These are phyloP conservation scores for Prosopis cineraria DNA, from an alignment of 306 rosid species.

Conservation along the genomic window DNA sequence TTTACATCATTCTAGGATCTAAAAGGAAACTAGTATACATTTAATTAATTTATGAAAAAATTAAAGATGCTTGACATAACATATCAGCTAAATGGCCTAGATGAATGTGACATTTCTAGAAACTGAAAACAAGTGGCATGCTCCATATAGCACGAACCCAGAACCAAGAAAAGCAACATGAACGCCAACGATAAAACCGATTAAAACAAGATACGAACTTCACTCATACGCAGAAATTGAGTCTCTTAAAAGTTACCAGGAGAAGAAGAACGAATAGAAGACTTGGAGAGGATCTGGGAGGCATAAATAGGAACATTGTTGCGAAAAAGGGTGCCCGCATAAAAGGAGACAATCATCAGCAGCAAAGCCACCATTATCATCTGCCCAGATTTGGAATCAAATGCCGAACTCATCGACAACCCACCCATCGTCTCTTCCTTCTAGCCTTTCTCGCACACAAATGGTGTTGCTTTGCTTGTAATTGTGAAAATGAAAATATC, in stretches of 20 bases:
- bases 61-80: constrained; percentile 1
- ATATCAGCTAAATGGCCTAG: not conserved
- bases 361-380: constrained; percentile 59
- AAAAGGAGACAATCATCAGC: constrained; percentile 71
- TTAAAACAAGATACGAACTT: not conserved
- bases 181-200: not conserved
- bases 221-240: not conserved
- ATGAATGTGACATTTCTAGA: not conserved
- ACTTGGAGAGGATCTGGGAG: constrained; percentile 50
- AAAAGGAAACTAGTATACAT: not conserved
- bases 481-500: not conserved
- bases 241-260: constrained; percentile 35
- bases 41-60: not conserved
- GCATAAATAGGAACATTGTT: constrained; percentile 66
- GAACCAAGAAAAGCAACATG: not conserved
- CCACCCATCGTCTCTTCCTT: constrained; percentile 33
- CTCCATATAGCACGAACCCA: not conserved
- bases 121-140: constrained; percentile 1
- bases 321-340: constrained; percentile 66
- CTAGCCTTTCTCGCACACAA: constrained; percentile 1
- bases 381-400: constrained; percentile 66
- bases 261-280: constrained; percentile 38
- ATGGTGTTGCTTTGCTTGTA: constrained; percentile 17
- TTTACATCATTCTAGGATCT: not conserved
- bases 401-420: constrained; percentile 48